phyloP scores from a whole-genome alignment of 495 filamentous ascomycete species.

The Penicillium robsamsonii region DNA sequence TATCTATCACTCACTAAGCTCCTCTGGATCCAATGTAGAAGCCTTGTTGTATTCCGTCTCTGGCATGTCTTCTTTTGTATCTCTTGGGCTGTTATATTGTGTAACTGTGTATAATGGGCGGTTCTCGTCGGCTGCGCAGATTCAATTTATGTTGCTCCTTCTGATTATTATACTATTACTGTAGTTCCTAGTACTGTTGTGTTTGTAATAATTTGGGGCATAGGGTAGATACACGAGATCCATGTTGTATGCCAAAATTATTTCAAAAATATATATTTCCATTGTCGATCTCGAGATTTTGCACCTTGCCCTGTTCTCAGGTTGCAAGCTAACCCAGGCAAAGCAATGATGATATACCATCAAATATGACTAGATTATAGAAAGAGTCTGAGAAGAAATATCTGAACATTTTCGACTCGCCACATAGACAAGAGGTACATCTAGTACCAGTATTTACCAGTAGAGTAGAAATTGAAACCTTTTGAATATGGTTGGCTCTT shows the following conservation, averaged over 20 bases:
- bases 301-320: too few relatives aligned
- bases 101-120: neutral
- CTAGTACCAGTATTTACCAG: too few relatives aligned
- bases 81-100: neutral
- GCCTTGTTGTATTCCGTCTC: constrained; percentile 11
- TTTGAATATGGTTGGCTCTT: neutral
- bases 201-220: neutral
- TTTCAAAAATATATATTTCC: too few relatives aligned
- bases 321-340: too few relatives aligned
- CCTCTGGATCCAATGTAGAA: constrained; percentile 20
- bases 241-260: too few relatives aligned
- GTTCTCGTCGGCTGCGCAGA: neutral
- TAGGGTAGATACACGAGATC: too few relatives aligned
- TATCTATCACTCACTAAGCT: constrained; percentile 18
- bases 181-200: neutral
- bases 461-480: neutral
- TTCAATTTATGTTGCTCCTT: neutral
- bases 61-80: neutral
- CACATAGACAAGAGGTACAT: too few relatives aligned
- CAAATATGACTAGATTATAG: too few relatives aligned
- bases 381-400: too few relatives aligned
- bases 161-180: neutral
- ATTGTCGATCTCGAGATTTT: too few relatives aligned
- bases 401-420: too few relatives aligned
- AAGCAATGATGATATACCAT: too few relatives aligned